Conservation (phyloP, 768 basidiomycete genomes). For the Imleria badia region DNA sequence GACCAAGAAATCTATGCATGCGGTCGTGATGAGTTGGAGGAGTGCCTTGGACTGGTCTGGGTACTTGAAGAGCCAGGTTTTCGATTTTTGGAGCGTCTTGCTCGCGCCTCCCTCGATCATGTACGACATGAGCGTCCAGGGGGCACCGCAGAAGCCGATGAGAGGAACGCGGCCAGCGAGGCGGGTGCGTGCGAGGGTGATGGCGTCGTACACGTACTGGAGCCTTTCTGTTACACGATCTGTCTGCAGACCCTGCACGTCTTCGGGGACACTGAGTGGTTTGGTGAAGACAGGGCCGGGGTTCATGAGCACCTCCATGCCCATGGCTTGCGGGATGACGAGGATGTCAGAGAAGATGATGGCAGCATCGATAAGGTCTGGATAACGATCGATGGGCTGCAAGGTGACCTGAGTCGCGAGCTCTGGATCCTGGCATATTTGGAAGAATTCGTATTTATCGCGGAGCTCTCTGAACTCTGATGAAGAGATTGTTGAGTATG, state of each 20-base stretch:
- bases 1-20: conserved; percentile 87
- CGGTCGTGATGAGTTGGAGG: conserved; percentile 76
- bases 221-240: conserved; percentile 86
- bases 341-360: conserved; percentile 99
- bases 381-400: conserved; percentile 89
- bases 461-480: conserved; percentile 89
- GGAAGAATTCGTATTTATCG: conserved; percentile 88
- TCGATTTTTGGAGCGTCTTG: conserved; percentile 87
- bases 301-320: conserved; percentile 93
- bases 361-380: conserved; percentile 86
- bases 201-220: conserved; percentile 89
- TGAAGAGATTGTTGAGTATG: neutral
- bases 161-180: conserved; percentile 89
- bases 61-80: conserved; percentile 92
- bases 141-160: conserved; percentile 96
- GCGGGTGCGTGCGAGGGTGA: conserved; percentile 78
- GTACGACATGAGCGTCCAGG: conserved; percentile 97
- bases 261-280: conserved; percentile 75
- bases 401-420: conserved; percentile 88
- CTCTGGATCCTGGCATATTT: conserved; percentile 88
- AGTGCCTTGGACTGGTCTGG: conserved; percentile 82
- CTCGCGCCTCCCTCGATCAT: conserved; percentile 97
- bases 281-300: conserved; percentile 88
- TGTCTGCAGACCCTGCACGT: conserved; percentile 59
- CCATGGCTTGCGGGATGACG: conserved; percentile 96